These are phyloP conservation scores for Crataegus laevigata DNA, from an alignment of 306 rosid genomes.

Conservation along the genomic window DNA sequence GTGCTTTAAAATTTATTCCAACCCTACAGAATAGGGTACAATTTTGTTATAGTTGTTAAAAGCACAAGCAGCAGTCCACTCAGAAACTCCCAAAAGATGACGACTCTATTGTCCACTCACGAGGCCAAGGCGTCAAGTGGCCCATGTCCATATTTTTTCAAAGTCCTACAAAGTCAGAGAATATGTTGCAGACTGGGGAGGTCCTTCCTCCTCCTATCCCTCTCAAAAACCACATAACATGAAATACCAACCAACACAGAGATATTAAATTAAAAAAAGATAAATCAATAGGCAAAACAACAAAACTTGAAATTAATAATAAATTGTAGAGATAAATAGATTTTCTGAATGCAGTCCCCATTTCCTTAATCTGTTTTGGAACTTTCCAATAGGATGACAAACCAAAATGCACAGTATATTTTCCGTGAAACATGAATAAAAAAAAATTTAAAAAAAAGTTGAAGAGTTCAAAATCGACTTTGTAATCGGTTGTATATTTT, in stretches of 20 bases:
- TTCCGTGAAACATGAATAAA: neutral
- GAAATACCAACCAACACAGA: neutral
- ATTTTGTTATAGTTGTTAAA: no score
- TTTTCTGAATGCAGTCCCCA: neutral
- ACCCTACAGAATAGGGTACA: no score
- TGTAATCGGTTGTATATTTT: no score
- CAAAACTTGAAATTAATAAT: no score
- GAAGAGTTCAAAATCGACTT: no score
- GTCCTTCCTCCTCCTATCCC: neutral
- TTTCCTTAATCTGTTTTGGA: neutral
- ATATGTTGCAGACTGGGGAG: neutral
- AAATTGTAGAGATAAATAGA: neutral
- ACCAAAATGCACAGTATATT: neutral
- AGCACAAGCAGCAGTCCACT: neutral
- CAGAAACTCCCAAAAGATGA: neutral
- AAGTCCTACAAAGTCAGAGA: no score
- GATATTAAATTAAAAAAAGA: no score
- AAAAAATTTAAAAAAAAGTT: no score
- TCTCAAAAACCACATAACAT: neutral
- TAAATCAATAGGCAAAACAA: neutral
- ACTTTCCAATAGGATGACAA: neutral
- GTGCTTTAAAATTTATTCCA: no score
- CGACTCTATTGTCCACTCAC: neutral
- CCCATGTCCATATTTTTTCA: neutral
- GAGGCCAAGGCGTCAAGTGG: neutral